phyloP scores from a whole-genome alignment of 2,329 filamentous ascomycete genomes.

The Raffaelea ambrosiae region DNA sequence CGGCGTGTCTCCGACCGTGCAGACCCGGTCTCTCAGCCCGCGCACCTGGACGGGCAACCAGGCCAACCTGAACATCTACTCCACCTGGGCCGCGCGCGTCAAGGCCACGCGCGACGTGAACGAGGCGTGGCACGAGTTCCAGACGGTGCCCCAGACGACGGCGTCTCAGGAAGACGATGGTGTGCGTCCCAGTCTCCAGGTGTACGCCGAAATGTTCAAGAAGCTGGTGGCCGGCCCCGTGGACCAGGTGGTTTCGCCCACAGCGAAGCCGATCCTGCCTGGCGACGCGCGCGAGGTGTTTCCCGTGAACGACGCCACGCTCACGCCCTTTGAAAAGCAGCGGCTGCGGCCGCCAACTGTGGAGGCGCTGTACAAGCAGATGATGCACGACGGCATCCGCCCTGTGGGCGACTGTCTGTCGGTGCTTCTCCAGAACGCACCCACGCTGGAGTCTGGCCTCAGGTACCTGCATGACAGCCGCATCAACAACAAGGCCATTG shows the following conservation, averaged over 20 bases:
- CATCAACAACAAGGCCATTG: conserved; percentile 14
- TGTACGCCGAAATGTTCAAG: conserved; percentile 53
- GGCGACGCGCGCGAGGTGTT: conserved; percentile 52
- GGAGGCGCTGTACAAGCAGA: conserved; percentile 48
- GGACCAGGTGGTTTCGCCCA: conserved; percentile 5
- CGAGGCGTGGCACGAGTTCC: conserved; percentile 51
- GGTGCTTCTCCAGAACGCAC: conserved; percentile 46
- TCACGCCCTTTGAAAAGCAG: conserved; percentile 56
- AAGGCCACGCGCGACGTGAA: conserved; percentile 50
- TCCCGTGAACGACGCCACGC: conserved; percentile 47
- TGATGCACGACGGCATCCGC: conserved; percentile 40
- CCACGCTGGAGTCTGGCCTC: conserved; percentile 35
- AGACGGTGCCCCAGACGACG: conserved; percentile 21
- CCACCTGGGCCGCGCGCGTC: conserved; percentile 46
- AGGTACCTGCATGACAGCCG: conserved; percentile 40
- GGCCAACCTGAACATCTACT: conserved; percentile 25
- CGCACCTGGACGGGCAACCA: conserved; percentile 19
- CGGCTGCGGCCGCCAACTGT: conserved; percentile 52
- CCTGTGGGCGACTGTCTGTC: conserved; percentile 42
- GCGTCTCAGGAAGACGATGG: conserved; percentile 10
- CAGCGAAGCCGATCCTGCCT: conserved; percentile 29
- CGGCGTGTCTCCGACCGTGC: conserved; percentile 48
- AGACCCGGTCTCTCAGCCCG: conserved; percentile 34
- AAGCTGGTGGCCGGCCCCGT: conserved; percentile 38
- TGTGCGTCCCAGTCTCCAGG: conserved; percentile 26